phyloP scores from a whole-genome alignment of 2,329 filamentous ascomycete species.

The Bipolaris bicolor region DNA sequence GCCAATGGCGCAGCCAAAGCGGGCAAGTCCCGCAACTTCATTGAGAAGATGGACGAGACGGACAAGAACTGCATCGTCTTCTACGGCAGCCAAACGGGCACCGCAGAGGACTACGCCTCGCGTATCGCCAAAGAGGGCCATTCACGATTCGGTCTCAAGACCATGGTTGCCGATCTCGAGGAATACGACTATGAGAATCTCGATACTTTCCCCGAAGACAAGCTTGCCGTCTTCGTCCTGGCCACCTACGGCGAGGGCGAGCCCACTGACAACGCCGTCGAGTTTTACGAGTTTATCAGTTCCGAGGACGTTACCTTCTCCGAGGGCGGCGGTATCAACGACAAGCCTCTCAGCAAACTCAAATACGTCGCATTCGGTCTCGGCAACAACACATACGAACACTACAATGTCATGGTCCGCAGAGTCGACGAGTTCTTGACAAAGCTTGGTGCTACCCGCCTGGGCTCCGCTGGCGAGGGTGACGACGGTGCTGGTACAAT shows the following conservation, averaged over 20 bases:
- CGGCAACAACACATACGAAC: slow-evolving; percentile 99
- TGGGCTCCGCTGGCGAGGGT: slow-evolving; percentile 89
- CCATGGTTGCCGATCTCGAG: slow-evolving; percentile 97
- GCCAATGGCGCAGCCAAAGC: slow-evolving; percentile 71
- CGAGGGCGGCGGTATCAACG: slow-evolving; percentile 65
- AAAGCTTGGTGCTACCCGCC: slow-evolving; percentile 81
- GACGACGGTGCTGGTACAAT: slow-evolving; percentile 98
- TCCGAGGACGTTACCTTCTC: slow-evolving; percentile 83
- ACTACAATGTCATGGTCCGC: slow-evolving; percentile 99
- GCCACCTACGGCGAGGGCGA: slow-evolving; percentile 98
- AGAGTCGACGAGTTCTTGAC: slow-evolving; percentile 81
- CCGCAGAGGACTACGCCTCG: slow-evolving; percentile 96
- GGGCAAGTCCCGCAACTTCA: slow-evolving; percentile 86
- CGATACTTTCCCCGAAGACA: slow-evolving; percentile 85
- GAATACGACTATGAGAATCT: slow-evolving; percentile 97
- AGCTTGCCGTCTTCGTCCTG: slow-evolving; percentile 91
- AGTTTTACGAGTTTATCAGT: slow-evolving; percentile 96
- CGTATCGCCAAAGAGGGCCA: slow-evolving; percentile 96
- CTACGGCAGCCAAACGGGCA: slow-evolving; percentile 98
- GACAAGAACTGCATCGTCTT: slow-evolving; percentile 98
- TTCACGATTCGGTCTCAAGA: slow-evolving; percentile 93
- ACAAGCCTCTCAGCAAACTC: slow-evolving; percentile 78
- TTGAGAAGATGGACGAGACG: slow-evolving; percentile 94
- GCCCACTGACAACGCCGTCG: slow-evolving; percentile 97
- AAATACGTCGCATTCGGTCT: slow-evolving; percentile 96